Percentiles rank a stretch among this genome's conserved stretches.
Conservation (phyloP, 1,284 basidiomycete species). For the Caloboletus inedulis region DNA sequence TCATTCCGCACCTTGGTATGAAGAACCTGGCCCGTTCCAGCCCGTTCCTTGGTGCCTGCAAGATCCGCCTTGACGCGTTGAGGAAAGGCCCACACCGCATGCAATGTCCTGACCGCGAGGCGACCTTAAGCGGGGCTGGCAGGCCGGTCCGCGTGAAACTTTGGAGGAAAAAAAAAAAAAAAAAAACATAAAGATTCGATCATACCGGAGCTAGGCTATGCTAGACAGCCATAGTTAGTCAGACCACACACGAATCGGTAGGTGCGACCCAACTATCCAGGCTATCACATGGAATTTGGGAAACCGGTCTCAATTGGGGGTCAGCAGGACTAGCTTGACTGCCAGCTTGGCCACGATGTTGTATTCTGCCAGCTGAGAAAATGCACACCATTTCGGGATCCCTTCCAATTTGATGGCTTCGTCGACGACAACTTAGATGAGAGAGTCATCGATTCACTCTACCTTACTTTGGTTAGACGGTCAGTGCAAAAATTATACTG, state of each 20-base stretch:
- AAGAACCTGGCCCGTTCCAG: background rate
- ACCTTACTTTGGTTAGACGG: constrained; percentile 34
- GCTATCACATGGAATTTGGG: constrained; percentile 8
- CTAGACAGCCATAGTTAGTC: constrained; percentile 17
- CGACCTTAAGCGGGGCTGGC: constrained; percentile 9
- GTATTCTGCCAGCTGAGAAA: constrained; percentile 13
- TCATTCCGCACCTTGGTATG: constrained; percentile 1
- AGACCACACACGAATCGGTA: constrained; percentile 7
- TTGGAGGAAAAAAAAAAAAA: constrained; percentile 15
- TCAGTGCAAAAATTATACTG: constrained; percentile 14
- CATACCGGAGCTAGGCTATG: constrained; percentile 32
- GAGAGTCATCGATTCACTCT: constrained; percentile 19
- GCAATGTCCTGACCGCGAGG: constrained; percentile 11
- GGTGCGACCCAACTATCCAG: constrained; percentile 7
- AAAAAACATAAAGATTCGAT: constrained; percentile 25
- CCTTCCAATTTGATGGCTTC: constrained; percentile 18
- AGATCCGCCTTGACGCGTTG: constrained; percentile 14
- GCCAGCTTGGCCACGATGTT: constrained; percentile 27
- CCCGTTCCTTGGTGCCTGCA: constrained; percentile 12
- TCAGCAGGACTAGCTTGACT: constrained; percentile 13
- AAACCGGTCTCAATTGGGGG: constrained; percentile 22
- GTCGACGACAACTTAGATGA: constrained; percentile 20
- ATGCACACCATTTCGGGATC: constrained; percentile 15
- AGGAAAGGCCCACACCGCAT: background rate
- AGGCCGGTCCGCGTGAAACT: constrained; percentile 9